Conservation (phyloP, 208 protist species). For the Trypanosoma caninum region DNA sequence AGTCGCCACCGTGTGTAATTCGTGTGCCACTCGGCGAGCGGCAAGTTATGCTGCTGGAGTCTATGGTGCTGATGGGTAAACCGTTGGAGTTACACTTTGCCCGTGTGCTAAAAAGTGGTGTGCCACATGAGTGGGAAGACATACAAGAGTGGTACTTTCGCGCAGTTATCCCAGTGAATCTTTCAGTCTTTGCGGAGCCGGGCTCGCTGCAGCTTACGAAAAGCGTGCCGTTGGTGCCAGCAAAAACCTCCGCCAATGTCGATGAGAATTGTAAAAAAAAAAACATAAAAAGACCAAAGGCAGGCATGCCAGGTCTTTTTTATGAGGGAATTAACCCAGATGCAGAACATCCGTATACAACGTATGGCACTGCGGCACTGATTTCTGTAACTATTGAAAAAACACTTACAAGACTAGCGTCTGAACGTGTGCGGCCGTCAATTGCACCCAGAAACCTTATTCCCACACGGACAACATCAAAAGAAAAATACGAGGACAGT, state of each 20-base stretch:
- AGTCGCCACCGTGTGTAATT: slow-evolving; percentile 62
- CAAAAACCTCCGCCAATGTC: slow-evolving; percentile 6
- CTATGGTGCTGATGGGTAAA: slow-evolving; percentile 33
- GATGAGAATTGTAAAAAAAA: slow-evolving; percentile 36
- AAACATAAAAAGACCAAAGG: slow-evolving; percentile 28
- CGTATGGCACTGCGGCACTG: slow-evolving; percentile 41
- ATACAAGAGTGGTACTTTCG: slow-evolving; percentile 66
- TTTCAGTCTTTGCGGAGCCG: slow-evolving; percentile 52
- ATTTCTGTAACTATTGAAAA: slow-evolving; percentile 60
- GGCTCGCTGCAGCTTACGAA: slow-evolving; percentile 45
- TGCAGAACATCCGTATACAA: slow-evolving; percentile 73
- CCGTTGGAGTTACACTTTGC: slow-evolving; percentile 57
- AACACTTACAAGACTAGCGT: slow-evolving; percentile 68
- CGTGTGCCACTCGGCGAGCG: slow-evolving; percentile 62
- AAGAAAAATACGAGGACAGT: slow-evolving; percentile 24
- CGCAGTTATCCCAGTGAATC: slow-evolving; percentile 46
- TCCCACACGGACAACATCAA: slow-evolving; percentile 31
- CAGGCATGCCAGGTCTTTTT: slow-evolving; percentile 48
- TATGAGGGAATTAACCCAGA: slow-evolving; percentile 49
- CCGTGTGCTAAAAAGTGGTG: slow-evolving; percentile 55
- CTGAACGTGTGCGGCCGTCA: slow-evolving; percentile 64
- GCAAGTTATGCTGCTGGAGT: slow-evolving; percentile 47
- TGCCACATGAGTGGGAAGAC: slow-evolving; percentile 85
- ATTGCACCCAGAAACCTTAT: slow-evolving; percentile 75
- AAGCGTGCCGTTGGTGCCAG: slow-evolving; percentile 39